Base-by-base conservation (phyloP, 2,329 filamentous ascomycete species). In the Ascochyta clinopodiicola region DNA sequence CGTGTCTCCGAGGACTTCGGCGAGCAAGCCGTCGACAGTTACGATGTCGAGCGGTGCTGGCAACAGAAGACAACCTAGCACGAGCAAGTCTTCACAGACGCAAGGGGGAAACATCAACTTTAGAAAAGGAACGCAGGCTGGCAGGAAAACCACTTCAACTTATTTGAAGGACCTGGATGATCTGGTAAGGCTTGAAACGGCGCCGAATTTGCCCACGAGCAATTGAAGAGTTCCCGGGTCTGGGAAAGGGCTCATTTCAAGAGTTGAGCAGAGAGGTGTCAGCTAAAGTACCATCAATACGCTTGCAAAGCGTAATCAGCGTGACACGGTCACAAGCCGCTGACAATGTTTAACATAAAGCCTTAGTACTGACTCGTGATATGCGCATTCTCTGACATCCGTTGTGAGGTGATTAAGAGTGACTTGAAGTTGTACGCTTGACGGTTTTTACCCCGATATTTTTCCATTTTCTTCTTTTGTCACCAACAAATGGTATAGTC, bases 121-220 rank as follows among this genome's bases (percentile, higher is more conserved):
- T 6, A 8, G 12, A 17, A 35, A 24, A 6, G 27, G 38, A n/a
- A 35, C 29, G 0, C 37, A 42, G 9, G 29, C n/a, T 6, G 45
- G 39, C 0, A 62, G 59, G 6, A 67, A 64, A 27, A 72, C 64
- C 4, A 71, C 58, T 7, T 74, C 70, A 4, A 59, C 54, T n/a
- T 37, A 71, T 6, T 63, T 64, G 29, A 63, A 62, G 10, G 68
- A 73, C 35, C 61, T 74, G n/a, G 70, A 71, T 36, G 61, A 69
- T 12, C 44, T 72, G 5, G 58, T 73, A 4, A 61, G 58, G 36
- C 57, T 59, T 21, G 56, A 57, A 24, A 2, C 4, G 10, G 19
- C 12, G 7, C n/a, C 34, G 7, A 27, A 7, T 32, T 8, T 25
- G 17, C 6, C 24, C 7, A 39, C 9, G 9, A 35, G 15, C 19